Base-by-base conservation (phyloP, 768 basidiomycete genomes). In the Sporobolomyces pararoseus region DNA sequence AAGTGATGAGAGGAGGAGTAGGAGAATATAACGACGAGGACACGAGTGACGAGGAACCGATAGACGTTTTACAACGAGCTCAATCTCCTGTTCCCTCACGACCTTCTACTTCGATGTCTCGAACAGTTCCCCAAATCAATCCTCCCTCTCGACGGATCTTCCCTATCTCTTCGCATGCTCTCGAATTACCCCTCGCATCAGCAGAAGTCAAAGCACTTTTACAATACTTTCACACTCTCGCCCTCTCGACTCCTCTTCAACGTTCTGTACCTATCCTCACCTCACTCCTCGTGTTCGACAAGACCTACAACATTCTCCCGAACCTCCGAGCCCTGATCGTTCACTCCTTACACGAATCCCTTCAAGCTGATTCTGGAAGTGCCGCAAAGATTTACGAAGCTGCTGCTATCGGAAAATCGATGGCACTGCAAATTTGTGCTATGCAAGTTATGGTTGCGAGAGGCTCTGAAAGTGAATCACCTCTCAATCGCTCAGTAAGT, bases 201-300 rank as follows among this genome's bases (percentile, higher is more conserved):
- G 87, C 90, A 0, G 87, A 95, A 74, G 87, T 88, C 7, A 81
- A 93, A 65, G 95, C 94, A 13, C 81, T 97, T 57, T 79, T 97
- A 75, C 93, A 97, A 79, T 99, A 95, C 81, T 86, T 99, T 72
- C 94, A 98, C 80, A 86, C 91, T 0, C 83, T 88, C 60, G 85
- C 89, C 2, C 83, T 99, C 49, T 82, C 90, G 63, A 97, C 95
- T 0, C 89, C 91, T 6, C 83, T 95, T 47, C 95, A 98, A 78
- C 91, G 91, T 76, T 87, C 90, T 5, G 89, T 91, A 7, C 87
- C 91, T 3, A 89, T 96, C 35, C 83, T 98, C 53, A 88, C 89
- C 75, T 89, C 92, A 72, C 83, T 99, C 21, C 81, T 99, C 66
- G 83, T 93, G 49, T 83, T 99, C 47, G 84, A 89, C 13, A 89